Percentiles rank a stretch among this genome's conserved stretches.
phyloP scores from a whole-genome alignment of 108 stramenopile species.

The Mediolabrus comicus region DNA sequence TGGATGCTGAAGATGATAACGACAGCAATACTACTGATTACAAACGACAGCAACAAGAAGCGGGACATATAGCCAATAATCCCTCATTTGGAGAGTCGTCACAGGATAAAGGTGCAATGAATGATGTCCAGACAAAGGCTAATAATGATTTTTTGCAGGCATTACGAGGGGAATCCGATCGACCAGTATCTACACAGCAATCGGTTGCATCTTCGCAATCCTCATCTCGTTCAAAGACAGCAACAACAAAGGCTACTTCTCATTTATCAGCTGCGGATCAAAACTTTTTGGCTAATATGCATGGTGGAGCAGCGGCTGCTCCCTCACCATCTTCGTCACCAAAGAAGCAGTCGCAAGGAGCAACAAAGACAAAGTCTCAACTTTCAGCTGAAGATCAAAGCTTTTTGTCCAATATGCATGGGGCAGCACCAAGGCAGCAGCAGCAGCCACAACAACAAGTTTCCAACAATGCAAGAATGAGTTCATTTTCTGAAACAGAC shows the following conservation, averaged over 20 bases:
- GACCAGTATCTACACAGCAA: neutral
- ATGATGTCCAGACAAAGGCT: neutral
- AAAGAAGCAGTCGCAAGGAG: too few species aligned
- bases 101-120: neutral
- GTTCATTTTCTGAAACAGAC: neutral
- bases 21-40: too few species aligned
- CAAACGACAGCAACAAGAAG: neutral
- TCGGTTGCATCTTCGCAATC: neutral
- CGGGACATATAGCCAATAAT: neutral
- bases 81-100: neutral
- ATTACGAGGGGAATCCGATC: neutral
- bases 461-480: slow-evolving; percentile 1
- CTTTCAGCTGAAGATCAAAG: neutral
- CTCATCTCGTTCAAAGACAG: neutral
- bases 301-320: neutral
- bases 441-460: neutral
- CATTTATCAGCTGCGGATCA: neutral
- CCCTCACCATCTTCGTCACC: neutral
- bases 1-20: neutral
- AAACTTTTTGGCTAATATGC: neutral
- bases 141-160: neutral
- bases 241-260: neutral
- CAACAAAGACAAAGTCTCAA: neutral
- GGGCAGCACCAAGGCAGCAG: neutral
- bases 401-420: slow-evolving; percentile 16